Evolutionary conservation across 2,329 filamentous ascomycete species (phyloP), one percentile per base, ranked within the genome.

Genomic region (Colletotrichum lupini): DNA sequence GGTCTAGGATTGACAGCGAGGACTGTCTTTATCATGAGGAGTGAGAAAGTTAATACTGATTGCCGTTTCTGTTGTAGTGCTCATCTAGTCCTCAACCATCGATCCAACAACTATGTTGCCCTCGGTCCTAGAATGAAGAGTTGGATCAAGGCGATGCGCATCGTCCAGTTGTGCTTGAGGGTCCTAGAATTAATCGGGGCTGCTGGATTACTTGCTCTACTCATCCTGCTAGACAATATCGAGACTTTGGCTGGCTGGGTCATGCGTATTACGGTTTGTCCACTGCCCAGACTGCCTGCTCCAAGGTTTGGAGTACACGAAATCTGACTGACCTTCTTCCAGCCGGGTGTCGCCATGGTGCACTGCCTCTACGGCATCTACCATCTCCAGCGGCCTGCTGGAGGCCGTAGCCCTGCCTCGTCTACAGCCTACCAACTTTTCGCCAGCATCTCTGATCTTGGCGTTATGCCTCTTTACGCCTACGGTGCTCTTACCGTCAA

Each of bases 391-490:
- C 90, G 94, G 37, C 90, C 92, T 49, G 89, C 94, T 1, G 91
- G 90, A 60, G 89, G 87, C 57, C 91, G 95, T 64, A 91, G 95
- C 0, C 92, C 96, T 0, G 92, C 87, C 4, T 97, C 94, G 26
- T 94, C 95, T 22, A 92, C 94, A 16, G 96, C 94, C 75, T 98
- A 98, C 82, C 95, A 97, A 82, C 84, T 97, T 70, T 98, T 98
- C 81, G 91, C 95, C 3, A 87, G 90, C 12, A 84, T 95, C 56
- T 89, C 93, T 55, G 96, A 98, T 81, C 78, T 91, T 16, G 84
- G 83, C 12, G 82, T 89, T 57, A 76, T 89, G 30, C 86, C 88
- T 9, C 83, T 92, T 49, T 92, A 90, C 78, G 85, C 85, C 7
- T 92, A 90, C 74, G 88, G 88, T 7, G 85, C 85, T 3, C 79